phyloP scores from a whole-genome alignment of 2,329 filamentous ascomycete species.

The Magnaporthiopsis rhizophila region DNA sequence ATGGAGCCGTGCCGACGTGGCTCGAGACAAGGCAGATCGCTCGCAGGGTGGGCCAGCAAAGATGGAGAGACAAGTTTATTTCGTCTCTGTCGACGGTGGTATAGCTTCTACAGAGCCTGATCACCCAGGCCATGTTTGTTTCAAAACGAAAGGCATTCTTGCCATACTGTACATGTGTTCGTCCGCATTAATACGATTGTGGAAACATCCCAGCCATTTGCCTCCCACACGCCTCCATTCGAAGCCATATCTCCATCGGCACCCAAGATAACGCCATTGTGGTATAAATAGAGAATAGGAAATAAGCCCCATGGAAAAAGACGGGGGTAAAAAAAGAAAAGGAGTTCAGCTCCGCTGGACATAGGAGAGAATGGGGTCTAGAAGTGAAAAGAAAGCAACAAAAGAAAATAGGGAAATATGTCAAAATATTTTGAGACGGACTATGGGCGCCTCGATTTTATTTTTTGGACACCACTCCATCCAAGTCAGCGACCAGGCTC shows the following conservation, averaged over 20 bases:
- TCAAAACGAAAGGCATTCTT: neutral
- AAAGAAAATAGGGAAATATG: neutral
- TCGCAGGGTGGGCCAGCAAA: neutral
- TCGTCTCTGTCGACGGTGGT: neutral
- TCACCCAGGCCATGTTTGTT: neutral
- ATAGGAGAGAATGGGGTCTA: slow-evolving; percentile 11
- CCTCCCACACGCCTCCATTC: neutral
- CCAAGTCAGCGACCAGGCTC: slow-evolving; percentile 14
- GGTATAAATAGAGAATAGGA: slow-evolving; percentile 9
- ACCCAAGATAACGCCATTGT: slow-evolving; percentile 5
- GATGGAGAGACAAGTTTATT: neutral
- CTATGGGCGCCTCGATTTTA: neutral
- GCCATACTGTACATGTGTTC: neutral
- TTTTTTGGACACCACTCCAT: slow-evolving; percentile 2
- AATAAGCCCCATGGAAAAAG: slow-evolving; percentile 6
- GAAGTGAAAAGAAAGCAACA: slow-evolving; percentile 7
- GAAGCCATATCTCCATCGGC: neutral
- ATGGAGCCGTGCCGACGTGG: too few relatives aligned
- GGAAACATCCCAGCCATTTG: neutral
- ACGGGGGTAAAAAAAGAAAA: too few relatives aligned
- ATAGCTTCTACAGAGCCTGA: neutral
- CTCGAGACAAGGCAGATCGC: too few relatives aligned
- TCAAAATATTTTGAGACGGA: neutral
- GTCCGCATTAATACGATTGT: neutral
- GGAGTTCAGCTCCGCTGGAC: slow-evolving; percentile 16